Evolutionary conservation across 2,329 filamentous ascomycete genomes (phyloP).

Genomic region (Penicillium sp.): DNA sequence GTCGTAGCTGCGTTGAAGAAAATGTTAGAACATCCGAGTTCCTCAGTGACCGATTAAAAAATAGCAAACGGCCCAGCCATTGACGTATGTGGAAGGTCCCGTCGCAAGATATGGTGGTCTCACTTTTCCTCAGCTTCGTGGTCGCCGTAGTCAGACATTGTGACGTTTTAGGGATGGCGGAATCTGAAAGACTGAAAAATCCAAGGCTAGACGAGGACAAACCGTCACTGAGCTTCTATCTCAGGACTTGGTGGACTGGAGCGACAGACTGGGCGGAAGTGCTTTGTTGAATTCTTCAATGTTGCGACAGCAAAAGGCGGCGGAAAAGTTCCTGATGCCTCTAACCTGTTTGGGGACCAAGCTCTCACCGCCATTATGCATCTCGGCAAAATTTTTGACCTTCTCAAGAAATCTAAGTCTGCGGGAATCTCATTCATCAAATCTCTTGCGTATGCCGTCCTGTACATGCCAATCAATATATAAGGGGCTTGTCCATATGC

Average conservation of each 20-base stretch:
- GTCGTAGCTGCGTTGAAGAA: conserved; percentile 44
- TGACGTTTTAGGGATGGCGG: conserved; percentile 26
- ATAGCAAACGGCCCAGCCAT: not conserved
- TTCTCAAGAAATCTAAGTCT: conserved; percentile 21
- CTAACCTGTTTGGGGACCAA: conserved; percentile 33
- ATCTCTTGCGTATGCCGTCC: not conserved
- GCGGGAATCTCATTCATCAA: conserved; percentile 12
- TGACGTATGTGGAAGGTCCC: not conserved
- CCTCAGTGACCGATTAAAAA: conserved; percentile 15
- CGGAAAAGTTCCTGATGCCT: conserved; percentile 41
- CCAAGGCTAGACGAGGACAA: conserved; percentile 17
- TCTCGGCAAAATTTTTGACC: conserved; percentile 37
- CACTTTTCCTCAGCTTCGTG: conserved; percentile 66
- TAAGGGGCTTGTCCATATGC: conserved; percentile 9
- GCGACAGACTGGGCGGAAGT: conserved; percentile 24
- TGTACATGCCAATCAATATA: not conserved
- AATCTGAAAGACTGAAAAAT: conserved; percentile 22
- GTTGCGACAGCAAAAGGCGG: conserved; percentile 33
- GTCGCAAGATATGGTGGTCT: conserved; percentile 32
- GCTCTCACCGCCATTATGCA: conserved; percentile 35
- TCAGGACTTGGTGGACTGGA: conserved; percentile 17
- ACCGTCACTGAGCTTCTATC: conserved; percentile 19
- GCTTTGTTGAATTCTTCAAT: conserved; percentile 25
- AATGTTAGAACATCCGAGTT: conserved; percentile 33
- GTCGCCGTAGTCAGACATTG: conserved; percentile 77